Conservation (phyloP, 495 filamentous ascomycete genomes). For the Trichocladium antarcticum region DNA sequence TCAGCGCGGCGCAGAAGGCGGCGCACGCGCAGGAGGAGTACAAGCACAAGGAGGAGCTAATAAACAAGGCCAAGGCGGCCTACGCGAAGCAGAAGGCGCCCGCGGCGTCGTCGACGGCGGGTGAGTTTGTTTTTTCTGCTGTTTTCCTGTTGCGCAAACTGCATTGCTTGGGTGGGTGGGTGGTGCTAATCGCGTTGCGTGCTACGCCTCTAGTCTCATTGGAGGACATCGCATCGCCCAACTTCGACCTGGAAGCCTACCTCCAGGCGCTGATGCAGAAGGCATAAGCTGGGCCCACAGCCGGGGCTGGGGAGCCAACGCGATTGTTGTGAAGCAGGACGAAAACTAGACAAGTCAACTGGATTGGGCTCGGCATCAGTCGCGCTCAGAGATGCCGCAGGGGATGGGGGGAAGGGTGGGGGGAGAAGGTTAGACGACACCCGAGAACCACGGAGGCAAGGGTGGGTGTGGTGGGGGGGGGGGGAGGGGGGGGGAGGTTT, state of each 20-base stretch:
- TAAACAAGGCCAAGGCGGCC: conserved; percentile 81
- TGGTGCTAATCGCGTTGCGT: too few relatives aligned
- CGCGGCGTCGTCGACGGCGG: conserved; percentile 42
- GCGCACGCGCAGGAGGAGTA: conserved; percentile 64
- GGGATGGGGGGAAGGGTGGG: background rate
- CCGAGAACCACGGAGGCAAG: background rate
- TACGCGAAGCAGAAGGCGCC: conserved; percentile 74
- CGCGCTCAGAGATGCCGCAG: background rate
- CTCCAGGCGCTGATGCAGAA: conserved; percentile 51
- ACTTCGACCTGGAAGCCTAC: conserved; percentile 84
- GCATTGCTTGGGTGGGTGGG: too few relatives aligned
- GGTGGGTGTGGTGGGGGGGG: background rate
- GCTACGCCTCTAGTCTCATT: too few relatives aligned
- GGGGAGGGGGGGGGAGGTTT: background rate
- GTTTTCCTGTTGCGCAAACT: too few relatives aligned
- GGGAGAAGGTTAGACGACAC: background rate
- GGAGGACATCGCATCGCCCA: conserved; percentile 70
- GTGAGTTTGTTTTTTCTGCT: conserved; percentile 26
- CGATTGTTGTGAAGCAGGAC: conserved; percentile 9
- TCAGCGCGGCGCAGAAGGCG: conserved; percentile 55
- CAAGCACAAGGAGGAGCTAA: conserved; percentile 74
- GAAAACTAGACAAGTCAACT: background rate
- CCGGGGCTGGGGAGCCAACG: background rate
- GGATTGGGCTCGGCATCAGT: background rate
- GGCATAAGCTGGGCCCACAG: conserved; percentile 26